Conservation (phyloP, 23 red algal genomes). For the Gracilaria gracilis region DNA sequence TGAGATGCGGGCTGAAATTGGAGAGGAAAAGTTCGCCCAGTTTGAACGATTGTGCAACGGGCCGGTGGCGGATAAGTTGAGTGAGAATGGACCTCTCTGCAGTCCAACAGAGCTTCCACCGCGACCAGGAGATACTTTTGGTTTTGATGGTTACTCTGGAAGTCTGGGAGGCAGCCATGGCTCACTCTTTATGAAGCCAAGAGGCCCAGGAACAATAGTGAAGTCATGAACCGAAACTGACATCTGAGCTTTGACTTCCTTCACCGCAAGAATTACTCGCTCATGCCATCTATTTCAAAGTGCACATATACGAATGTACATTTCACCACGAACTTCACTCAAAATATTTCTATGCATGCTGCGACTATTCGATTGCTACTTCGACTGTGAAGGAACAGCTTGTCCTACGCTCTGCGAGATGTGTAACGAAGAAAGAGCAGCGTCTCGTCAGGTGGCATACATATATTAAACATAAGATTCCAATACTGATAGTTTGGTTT, state of each 20-base stretch:
- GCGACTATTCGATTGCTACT: not conserved
- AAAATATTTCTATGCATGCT: not conserved
- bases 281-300: not conserved
- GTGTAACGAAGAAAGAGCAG: not conserved
- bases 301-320: slow-evolving; percentile 34
- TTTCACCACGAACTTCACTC: slow-evolving; percentile 1
- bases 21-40: slow-evolving; percentile 20
- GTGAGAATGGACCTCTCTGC: slow-evolving; percentile 66
- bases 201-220: slow-evolving; percentile 7
- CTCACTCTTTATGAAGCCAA: slow-evolving; percentile 38
- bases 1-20: slow-evolving; percentile 53
- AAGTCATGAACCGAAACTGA: slow-evolving; percentile 8
- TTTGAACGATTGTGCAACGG: slow-evolving; percentile 55
- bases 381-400: not conserved
- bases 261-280: not conserved
- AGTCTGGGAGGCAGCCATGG: slow-evolving; percentile 43
- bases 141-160: slow-evolving; percentile 49
- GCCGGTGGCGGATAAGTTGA: slow-evolving; percentile 62
- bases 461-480: slow-evolving; percentile 5
- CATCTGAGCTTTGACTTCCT: not conserved
- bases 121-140: slow-evolving; percentile 53
- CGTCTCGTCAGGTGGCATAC: not conserved
- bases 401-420: not conserved
- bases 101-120: slow-evolving; percentile 52
- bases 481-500: slow-evolving; percentile 4